phyloP scores from a whole-genome alignment of 805 yeast genomes.

The Saturnispora bothae region DNA sequence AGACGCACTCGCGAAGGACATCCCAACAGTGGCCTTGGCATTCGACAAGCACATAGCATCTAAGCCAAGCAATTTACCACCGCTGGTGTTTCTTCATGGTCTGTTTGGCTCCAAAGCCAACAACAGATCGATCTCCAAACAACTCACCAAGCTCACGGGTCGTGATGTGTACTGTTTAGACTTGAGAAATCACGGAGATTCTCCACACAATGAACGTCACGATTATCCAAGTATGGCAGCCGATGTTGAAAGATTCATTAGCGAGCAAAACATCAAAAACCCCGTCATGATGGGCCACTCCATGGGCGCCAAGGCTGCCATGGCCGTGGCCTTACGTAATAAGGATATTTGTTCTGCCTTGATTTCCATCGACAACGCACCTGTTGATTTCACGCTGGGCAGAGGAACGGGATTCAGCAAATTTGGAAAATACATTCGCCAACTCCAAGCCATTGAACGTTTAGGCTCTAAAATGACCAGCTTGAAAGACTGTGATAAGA shows the following conservation, averaged over 20 bases:
- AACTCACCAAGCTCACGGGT: constrained; percentile 34
- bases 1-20: constrained; percentile 23
- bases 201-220: constrained; percentile 64
- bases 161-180: constrained; percentile 65
- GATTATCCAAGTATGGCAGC: constrained; percentile 76
- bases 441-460: constrained; percentile 47
- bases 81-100: constrained; percentile 79
- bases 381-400: constrained; percentile 47
- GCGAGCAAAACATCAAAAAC: constrained; percentile 31
- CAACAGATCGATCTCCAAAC: constrained; percentile 68
- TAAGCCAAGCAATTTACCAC: constrained; percentile 27
- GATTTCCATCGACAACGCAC: constrained; percentile 84
- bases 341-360: constrained; percentile 53
- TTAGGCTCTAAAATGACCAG: constrained; percentile 31
- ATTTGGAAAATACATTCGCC: constrained; percentile 59
- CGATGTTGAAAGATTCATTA: constrained; percentile 70
- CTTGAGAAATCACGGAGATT: constrained; percentile 84
- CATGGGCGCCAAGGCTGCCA: constrained; percentile 91
- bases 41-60: constrained; percentile 34
- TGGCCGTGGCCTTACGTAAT: constrained; percentile 68
- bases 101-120: constrained; percentile 78
- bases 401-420: constrained; percentile 30
- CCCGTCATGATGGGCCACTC: constrained; percentile 73
- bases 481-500: constrained; percentile 57
- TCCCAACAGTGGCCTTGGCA: constrained; percentile 43